These are phyloP conservation scores for Pseudocercospora musae DNA, from an alignment of 2,329 filamentous ascomycete genomes.

Conservation along the genomic window DNA sequence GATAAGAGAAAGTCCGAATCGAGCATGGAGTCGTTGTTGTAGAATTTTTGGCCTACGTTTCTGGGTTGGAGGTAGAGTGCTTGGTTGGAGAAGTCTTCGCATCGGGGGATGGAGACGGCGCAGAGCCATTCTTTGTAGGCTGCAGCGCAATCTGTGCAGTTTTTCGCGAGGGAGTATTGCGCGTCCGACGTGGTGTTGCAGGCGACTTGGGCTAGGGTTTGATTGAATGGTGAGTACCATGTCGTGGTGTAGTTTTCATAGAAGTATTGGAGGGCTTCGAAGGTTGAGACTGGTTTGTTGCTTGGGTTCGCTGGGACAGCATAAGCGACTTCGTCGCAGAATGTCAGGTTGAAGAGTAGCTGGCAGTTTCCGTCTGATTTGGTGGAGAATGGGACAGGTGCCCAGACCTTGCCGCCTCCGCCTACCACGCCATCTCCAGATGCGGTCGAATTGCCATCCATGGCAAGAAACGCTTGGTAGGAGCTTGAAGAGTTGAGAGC, in stretches of 20 bases:
- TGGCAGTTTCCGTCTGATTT: slow-evolving; percentile 81
- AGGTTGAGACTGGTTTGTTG: slow-evolving; percentile 45
- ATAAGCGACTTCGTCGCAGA: slow-evolving; percentile 86
- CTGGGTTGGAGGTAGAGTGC: slow-evolving; percentile 61
- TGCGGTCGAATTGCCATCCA: slow-evolving; percentile 54
- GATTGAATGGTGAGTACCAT: slow-evolving; percentile 75
- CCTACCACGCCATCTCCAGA: slow-evolving; percentile 56
- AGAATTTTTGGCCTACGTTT: slow-evolving; percentile 57
- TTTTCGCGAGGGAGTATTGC: slow-evolving; percentile 75
- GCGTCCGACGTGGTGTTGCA: slow-evolving; percentile 74
- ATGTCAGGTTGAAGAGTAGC: slow-evolving; percentile 79
- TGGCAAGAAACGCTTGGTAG: slow-evolving; percentile 72
- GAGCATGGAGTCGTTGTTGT: slow-evolving; percentile 30
- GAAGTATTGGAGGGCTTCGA: slow-evolving; percentile 57
- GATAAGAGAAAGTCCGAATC: slow-evolving; percentile 22
- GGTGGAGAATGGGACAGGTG: slow-evolving; percentile 68
- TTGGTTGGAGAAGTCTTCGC: slow-evolving; percentile 70
- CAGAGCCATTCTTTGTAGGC: slow-evolving; percentile 97
- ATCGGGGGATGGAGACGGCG: slow-evolving; percentile 86
- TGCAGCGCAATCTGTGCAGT: slow-evolving; percentile 69
- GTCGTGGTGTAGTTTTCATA: slow-evolving; percentile 73
- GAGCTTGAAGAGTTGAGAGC: slow-evolving; percentile 67
- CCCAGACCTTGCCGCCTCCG: slow-evolving; percentile 75
- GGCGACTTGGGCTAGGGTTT: slow-evolving; percentile 76
- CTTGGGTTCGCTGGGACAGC: slow-evolving; percentile 79